phyloP scores from a whole-genome alignment of 192 early-diverging fungal genomes.

The Funneliformis mosseae region DNA sequence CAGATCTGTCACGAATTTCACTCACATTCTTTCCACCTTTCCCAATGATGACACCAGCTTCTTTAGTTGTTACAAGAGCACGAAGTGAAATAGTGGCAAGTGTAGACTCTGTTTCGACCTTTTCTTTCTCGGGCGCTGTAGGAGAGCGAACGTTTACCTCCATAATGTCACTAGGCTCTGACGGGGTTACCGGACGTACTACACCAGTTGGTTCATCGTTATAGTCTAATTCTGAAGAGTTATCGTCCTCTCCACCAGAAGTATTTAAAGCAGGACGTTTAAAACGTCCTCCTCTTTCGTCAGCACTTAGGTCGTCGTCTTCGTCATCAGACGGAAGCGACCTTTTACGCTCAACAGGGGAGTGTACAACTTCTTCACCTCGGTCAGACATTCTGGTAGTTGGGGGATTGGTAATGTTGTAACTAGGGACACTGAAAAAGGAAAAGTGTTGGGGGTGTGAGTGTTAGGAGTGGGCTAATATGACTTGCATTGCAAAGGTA shows the following conservation, averaged over 20 bases:
- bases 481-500: constrained; percentile 25
- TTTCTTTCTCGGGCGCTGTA: neutral
- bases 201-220: neutral
- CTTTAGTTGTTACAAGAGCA: constrained; percentile 66
- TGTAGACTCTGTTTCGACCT: constrained; percentile 36
- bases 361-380: constrained; percentile 31
- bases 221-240: constrained; percentile 19
- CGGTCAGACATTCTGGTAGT: constrained; percentile 35
- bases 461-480: constrained; percentile 27
- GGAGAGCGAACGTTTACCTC: constrained; percentile 26
- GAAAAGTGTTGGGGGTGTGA: constrained; percentile 33
- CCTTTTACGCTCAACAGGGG: constrained; percentile 48
- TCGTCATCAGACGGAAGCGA: constrained; percentile 47
- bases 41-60: constrained; percentile 88
- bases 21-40: constrained; percentile 90
- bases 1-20: constrained; percentile 82
- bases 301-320: constrained; percentile 45
- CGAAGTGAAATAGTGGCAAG: constrained; percentile 53
- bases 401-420: neutral
- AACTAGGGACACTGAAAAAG: constrained; percentile 28
- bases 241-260: constrained; percentile 34
- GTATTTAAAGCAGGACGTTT: constrained; percentile 51
- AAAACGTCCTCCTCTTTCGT: constrained; percentile 44
- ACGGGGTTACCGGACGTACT: constrained; percentile 18
- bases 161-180: constrained; percentile 20